phyloP scores from a whole-genome alignment of 495 filamentous ascomycete genomes.

The Glarea lozoyensis region DNA sequence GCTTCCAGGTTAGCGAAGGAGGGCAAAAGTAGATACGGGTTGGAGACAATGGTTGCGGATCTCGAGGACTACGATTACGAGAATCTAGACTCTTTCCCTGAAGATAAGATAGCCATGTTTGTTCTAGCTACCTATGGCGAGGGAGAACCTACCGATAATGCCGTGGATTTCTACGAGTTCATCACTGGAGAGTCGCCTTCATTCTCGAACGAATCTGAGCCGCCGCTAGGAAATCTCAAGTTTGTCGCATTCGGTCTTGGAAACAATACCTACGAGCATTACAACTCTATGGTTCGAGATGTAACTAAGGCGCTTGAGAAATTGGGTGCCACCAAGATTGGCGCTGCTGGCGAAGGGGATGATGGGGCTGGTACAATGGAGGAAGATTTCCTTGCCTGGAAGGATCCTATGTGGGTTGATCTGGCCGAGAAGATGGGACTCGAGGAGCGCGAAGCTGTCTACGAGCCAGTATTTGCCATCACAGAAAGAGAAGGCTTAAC shows the following conservation, averaged over 20 bases:
- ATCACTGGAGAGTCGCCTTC: constrained; percentile 68
- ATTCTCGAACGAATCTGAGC: constrained; percentile 73
- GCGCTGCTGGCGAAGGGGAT: constrained; percentile 87
- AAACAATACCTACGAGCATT: constrained; percentile 99
- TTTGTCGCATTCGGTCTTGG: constrained; percentile 94
- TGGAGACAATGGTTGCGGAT: constrained; percentile 98
- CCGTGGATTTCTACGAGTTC: constrained; percentile 98
- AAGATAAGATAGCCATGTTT: constrained; percentile 88
- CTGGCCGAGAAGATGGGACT: constrained; percentile 73
- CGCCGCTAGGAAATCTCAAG: constrained; percentile 74
- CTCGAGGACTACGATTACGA: constrained; percentile 98
- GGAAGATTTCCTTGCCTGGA: constrained; percentile 98
- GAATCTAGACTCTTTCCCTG: constrained; percentile 80
- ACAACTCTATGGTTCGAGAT: constrained; percentile 96
- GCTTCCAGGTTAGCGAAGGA: constrained; percentile 97
- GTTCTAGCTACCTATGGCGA: constrained; percentile 97
- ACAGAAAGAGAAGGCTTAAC: constrained; percentile 66
- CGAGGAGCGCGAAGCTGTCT: constrained; percentile 91
- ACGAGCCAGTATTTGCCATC: constrained; percentile 86
- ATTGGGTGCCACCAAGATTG: constrained; percentile 75
- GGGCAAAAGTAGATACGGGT: constrained; percentile 87
- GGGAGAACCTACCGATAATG: constrained; percentile 97
- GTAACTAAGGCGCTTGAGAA: constrained; percentile 71
- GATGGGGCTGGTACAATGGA: constrained; percentile 99
- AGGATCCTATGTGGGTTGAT: constrained; percentile 96